Percentiles rank a stretch among this genome's conserved stretches.
These are phyloP conservation scores for Suhomyces taliae DNA, from an alignment of 1,139 yeast species.

Conservation along the genomic window DNA sequence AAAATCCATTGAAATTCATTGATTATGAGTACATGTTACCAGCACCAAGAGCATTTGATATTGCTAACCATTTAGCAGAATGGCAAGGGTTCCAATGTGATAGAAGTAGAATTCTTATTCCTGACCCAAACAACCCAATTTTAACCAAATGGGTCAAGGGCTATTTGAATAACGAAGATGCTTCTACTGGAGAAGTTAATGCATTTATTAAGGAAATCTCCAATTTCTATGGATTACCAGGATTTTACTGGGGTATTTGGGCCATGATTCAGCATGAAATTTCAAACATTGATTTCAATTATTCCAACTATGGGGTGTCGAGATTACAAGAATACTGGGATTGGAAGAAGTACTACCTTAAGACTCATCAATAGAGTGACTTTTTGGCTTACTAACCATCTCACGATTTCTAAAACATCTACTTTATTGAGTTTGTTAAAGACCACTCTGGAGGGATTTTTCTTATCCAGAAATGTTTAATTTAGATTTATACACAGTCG, in stretches of 20 bases:
- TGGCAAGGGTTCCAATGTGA: conserved; percentile 86
- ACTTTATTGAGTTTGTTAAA: not conserved
- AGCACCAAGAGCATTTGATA: conserved; percentile 79
- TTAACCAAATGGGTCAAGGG: conserved; percentile 57
- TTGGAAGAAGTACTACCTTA: conserved; percentile 50
- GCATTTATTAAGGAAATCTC: conserved; percentile 54
- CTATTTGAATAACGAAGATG: conserved; percentile 40
- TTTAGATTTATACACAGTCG: not conserved
- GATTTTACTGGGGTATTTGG: conserved; percentile 87
- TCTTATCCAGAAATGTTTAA: not conserved
- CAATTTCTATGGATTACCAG: conserved; percentile 74
- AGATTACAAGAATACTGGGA: conserved; percentile 69
- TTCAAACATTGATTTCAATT: conserved; percentile 74
- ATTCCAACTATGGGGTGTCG: conserved; percentile 57
- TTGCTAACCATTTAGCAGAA: conserved; percentile 83
- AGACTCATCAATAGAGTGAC: conserved; percentile 4
- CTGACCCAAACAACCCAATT: conserved; percentile 41
- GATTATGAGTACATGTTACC: conserved; percentile 83
- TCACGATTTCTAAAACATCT: not conserved
- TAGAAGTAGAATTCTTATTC: conserved; percentile 57
- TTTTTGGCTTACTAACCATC: not conserved
- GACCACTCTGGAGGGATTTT: not conserved
- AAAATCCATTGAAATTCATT: conserved; percentile 62
- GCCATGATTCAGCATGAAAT: conserved; percentile 72
- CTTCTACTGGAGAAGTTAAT: conserved; percentile 25